These are phyloP conservation scores for Loxodes magnus DNA, from an alignment of 73 alveolate genomes.

Conservation along the genomic window DNA sequence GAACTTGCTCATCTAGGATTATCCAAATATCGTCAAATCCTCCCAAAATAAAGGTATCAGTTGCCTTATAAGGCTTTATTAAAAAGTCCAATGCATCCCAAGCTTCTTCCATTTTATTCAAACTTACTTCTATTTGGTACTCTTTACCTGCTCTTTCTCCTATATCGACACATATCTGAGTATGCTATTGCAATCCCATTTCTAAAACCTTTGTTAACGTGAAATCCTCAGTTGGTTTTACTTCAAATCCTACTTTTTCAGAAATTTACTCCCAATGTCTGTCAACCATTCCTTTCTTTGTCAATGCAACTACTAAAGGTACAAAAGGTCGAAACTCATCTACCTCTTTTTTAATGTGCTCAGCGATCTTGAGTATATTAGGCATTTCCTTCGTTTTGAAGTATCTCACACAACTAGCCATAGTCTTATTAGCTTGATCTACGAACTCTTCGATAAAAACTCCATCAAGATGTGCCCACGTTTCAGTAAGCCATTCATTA, in stretches of 20 bases:
- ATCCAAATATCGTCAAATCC: conserved; percentile 76
- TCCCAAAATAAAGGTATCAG: conserved; percentile 62
- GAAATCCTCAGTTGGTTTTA: conserved; percentile 89
- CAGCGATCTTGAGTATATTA: conserved; percentile 76
- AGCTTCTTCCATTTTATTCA: conserved; percentile 59
- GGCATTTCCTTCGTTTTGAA: conserved; percentile 64
- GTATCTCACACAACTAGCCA: conserved; percentile 44
- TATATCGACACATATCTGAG: conserved; percentile 92
- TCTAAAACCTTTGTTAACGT: conserved; percentile 90
- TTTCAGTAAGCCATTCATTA: conserved; percentile 62
- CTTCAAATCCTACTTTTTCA: conserved; percentile 91
- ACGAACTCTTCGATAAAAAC: conserved; percentile 62
- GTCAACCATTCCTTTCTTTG: conserved; percentile 96
- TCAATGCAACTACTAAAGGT: conserved; percentile 92
- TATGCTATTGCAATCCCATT: conserved; percentile 77
- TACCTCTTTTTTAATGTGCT: conserved; percentile 67
- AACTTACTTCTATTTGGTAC: conserved; percentile 60
- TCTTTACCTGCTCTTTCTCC: conserved; percentile 94
- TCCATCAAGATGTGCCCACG: conserved; percentile 75
- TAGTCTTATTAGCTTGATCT: conserved; percentile 52
- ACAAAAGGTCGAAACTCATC: conserved; percentile 96
- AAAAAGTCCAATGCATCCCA: conserved; percentile 73
- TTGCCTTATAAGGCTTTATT: conserved; percentile 49
- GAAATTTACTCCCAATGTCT: conserved; percentile 98
- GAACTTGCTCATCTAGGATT: conserved; percentile 95